Conservation (phyloP, 495 filamentous ascomycete species). For the Elasticomyces elasticus region DNA sequence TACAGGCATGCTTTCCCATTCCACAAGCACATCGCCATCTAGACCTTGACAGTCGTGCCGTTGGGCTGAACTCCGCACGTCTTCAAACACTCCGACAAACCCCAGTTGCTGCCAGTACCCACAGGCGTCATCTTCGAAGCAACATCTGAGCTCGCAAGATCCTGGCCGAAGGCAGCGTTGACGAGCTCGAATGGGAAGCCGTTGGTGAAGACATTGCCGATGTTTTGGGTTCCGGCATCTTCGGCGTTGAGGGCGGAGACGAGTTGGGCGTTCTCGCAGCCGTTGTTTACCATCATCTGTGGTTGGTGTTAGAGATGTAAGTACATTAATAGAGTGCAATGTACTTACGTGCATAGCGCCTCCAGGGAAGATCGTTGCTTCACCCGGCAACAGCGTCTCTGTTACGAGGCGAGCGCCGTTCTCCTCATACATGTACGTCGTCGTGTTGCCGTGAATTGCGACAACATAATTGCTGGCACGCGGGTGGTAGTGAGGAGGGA, state of each 20-base stretch:
- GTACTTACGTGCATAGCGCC: constrained; percentile 34
- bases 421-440: constrained; percentile 38
- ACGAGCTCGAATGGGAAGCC: constrained; percentile 27
- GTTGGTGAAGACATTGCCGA: constrained; percentile 27
- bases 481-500: constrained; percentile 37
- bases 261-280: constrained; percentile 34
- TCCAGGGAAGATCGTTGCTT: constrained; percentile 42
- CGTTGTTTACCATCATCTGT: constrained; percentile 41
- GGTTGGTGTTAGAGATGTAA: neutral
- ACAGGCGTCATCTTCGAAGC: constrained; percentile 22
- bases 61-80: constrained; percentile 10
- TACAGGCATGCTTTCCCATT: neutral
- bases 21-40: no score
- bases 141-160: constrained; percentile 11
- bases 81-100: constrained; percentile 26
- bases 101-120: constrained; percentile 28
- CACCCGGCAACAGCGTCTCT: constrained; percentile 31
- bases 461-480: constrained; percentile 39
- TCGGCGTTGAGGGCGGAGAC: constrained; percentile 30
- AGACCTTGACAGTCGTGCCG: neutral
- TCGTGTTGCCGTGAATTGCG: constrained; percentile 31
- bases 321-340: neutral
- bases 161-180: constrained; percentile 27
- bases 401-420: constrained; percentile 30
- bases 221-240: constrained; percentile 32